Evolutionary conservation across 2,329 filamentous ascomycete species (phyloP), one percentile per base, ranked within the genome.

Genomic region (Fusarium subglutinans): DNA sequence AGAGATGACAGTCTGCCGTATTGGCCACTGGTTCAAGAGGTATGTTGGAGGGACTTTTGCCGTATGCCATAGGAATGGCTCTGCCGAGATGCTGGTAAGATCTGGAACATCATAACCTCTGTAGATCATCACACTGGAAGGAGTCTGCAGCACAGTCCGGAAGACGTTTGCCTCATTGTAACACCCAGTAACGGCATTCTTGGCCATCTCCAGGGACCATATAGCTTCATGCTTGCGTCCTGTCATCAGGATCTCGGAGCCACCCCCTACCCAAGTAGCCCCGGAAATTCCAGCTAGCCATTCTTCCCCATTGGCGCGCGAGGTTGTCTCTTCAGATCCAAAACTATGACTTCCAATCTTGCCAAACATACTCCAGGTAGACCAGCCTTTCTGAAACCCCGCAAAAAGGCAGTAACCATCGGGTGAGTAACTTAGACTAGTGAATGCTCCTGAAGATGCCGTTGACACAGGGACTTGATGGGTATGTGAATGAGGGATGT

Each of bases 341-440:
- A 98, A 98, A 79, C 94, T 98, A 76, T 91, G 94, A 63, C 93
- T 95, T 20, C 95, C 92, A 6, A 92, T 89, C 82, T 98, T 98
- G 40, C 96, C 96, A 82, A 97, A 99, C 43, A 98, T 96, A 81
- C 96, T 98, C 96, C 96, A 99, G 53, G 92, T 96, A 9, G 94
- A 93, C 96, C 96, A 99, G 2, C 96, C 97, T 66, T 92, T 91
- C 78, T 96, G 92, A 79, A 96, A 98, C 3, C 96, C 96, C 48
- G 93, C 95, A 82, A 99, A 98, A 14, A 99, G 88, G 81, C 95
- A 98, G 81, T 98, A 98, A 24, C 96, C 96, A 81, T 99, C 96
- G 0, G 96, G 95, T 3, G 96, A 98, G 84, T 98, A 99, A 69
- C 85, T 90, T 74, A 99, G 83, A 37, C 91, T 93, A 5, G 90